phyloP scores from a whole-genome alignment of 2,329 filamentous ascomycete genomes.

The Trichoderma gracile region DNA sequence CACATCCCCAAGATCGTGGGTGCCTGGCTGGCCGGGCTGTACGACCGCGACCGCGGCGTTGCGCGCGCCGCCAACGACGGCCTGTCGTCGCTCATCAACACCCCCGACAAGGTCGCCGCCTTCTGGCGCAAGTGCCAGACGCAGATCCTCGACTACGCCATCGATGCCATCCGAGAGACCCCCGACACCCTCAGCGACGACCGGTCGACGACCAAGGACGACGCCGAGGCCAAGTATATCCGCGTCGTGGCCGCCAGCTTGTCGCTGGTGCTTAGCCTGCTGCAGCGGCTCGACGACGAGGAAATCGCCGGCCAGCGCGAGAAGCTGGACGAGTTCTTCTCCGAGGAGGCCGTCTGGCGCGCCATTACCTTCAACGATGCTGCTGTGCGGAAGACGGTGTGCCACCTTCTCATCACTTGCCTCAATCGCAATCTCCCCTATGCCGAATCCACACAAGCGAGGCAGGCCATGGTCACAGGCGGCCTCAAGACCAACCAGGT shows the following conservation, averaged over 20 bases:
- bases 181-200: conserved; percentile 84
- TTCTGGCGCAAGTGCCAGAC: conserved; percentile 82
- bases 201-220: conserved; percentile 77
- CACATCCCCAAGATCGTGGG: conserved; percentile 76
- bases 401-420: conserved; percentile 52
- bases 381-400: conserved; percentile 52
- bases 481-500: conserved; percentile 71
- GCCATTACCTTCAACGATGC: conserved; percentile 64
- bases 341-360: conserved; percentile 66
- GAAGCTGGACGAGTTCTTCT: conserved; percentile 67
- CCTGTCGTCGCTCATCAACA: conserved; percentile 72
- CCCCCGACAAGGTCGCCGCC: conserved; percentile 72
- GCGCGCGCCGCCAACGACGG: conserved; percentile 76
- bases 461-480: conserved; percentile 66
- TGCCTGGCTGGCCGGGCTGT: conserved; percentile 87
- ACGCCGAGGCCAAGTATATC: conserved; percentile 81
- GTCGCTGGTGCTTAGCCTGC: conserved; percentile 55
- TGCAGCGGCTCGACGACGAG: conserved; percentile 48
- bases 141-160: conserved; percentile 79
- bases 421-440: conserved; percentile 52
- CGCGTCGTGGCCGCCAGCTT: conserved; percentile 65
- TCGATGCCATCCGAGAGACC: conserved; percentile 78
- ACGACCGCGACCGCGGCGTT: conserved; percentile 79
- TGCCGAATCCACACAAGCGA: conserved; percentile 52
- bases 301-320: conserved; percentile 62